Conservation (phyloP, 768 basidiomycete species). For the Macrolepiota fuliginosa region DNA sequence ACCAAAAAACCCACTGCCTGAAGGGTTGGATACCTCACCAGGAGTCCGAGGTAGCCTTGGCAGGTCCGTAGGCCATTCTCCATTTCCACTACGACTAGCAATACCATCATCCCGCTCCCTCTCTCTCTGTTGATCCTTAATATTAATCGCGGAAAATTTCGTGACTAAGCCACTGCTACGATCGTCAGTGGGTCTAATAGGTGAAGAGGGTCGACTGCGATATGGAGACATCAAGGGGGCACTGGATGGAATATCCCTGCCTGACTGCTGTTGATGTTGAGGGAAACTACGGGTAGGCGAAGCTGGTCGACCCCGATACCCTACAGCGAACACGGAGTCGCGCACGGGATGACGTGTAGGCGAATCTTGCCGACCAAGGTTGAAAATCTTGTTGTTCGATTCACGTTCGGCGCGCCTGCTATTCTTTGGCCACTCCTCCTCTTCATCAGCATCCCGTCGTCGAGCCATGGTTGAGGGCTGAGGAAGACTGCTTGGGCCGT, state of each 20-base stretch:
- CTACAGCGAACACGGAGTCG: neutral
- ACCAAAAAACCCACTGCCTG: slow-evolving; percentile 22
- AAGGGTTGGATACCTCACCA: slow-evolving; percentile 20
- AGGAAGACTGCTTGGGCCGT: slow-evolving; percentile 17
- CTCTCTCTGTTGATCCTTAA: neutral
- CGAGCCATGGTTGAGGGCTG: slow-evolving; percentile 23
- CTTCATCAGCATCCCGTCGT: slow-evolving; percentile 1
- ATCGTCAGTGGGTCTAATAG: neutral
- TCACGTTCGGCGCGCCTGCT: slow-evolving; percentile 1
- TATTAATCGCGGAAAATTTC: slow-evolving; percentile 4
- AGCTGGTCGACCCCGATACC: slow-evolving; percentile 6
- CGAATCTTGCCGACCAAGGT: neutral
- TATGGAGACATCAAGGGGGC: slow-evolving; percentile 3
- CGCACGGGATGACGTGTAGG: slow-evolving; percentile 3
- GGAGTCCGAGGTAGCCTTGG: slow-evolving; percentile 31
- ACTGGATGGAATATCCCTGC: neutral
- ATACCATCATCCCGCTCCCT: neutral
- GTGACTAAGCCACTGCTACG: neutral
- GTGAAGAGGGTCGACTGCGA: slow-evolving; percentile 2
- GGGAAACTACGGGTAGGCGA: neutral
- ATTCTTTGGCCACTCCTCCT: neutral
- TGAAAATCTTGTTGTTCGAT: neutral
- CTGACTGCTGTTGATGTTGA: neutral
- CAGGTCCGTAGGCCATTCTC: slow-evolving; percentile 26
- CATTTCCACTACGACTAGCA: neutral